Conservation (phyloP, 495 filamentous ascomycete genomes). For the Penicillium crystallinum region DNA sequence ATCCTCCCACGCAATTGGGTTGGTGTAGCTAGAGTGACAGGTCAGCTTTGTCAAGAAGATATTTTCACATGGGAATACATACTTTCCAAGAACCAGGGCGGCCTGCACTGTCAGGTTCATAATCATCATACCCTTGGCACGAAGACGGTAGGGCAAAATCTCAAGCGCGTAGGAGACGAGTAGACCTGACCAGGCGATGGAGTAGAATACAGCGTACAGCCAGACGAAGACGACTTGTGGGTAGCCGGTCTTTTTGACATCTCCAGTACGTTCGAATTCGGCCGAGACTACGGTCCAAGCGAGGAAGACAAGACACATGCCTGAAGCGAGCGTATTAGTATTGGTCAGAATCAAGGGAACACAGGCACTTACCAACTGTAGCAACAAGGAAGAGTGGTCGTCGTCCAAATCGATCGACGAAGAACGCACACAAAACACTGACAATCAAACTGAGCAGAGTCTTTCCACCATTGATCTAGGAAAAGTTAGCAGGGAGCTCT, state of each 20-base stretch:
- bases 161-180: conserved; percentile 58
- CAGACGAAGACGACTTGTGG: conserved; percentile 55
- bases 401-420: conserved; percentile 53
- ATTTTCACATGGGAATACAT: conserved; percentile 15
- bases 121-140: conserved; percentile 63
- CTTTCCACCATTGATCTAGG: conserved; percentile 18
- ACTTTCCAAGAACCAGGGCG: conserved; percentile 49
- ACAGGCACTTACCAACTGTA: conserved; percentile 32
- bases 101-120: conserved; percentile 57
- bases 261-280: conserved; percentile 43
- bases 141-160: conserved; percentile 58
- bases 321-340: background rate
- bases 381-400: conserved; percentile 52
- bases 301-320: conserved; percentile 51
- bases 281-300: conserved; percentile 52
- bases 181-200: conserved; percentile 55
- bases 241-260: conserved; percentile 42
- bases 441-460: conserved; percentile 38
- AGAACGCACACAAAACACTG: conserved; percentile 47
- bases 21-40: conserved; percentile 19
- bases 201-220: conserved; percentile 51
- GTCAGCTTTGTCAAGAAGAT: background rate
- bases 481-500: background rate
- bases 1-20: conserved; percentile 52
- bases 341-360: rapidly evolving